phyloP scores from a whole-genome alignment of 441 rosid species.

The Aleurites moluccanus region DNA sequence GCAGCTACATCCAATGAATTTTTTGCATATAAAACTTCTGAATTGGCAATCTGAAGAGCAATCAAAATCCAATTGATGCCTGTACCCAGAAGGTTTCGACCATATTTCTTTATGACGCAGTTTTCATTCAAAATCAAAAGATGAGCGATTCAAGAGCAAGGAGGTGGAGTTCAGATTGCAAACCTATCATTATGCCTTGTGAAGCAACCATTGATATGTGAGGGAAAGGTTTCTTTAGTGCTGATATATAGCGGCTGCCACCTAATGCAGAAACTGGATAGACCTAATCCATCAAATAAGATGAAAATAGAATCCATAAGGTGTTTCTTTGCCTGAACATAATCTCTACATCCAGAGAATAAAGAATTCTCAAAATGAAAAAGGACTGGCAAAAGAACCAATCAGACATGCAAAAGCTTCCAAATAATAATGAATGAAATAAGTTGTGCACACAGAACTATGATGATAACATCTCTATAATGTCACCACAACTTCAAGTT shows the following conservation, averaged over 20 bases:
- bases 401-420: neutral
- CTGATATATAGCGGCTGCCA: conserved; percentile 47
- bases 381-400: neutral
- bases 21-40: neutral
- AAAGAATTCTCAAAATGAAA: neutral
- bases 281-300: conserved; percentile 37
- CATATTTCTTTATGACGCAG: neutral
- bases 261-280: conserved; percentile 64
- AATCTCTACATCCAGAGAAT: neutral
- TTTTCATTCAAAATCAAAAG: neutral
- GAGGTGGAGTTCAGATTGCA: conserved; percentile 9
- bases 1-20: neutral
- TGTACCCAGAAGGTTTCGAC: neutral
- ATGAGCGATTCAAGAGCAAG: neutral
- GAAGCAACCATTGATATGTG: conserved; percentile 62
- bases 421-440: neutral
- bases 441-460: neutral
- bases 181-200: conserved; percentile 58
- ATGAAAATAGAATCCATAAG: conserved; percentile 1
- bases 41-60: neutral
- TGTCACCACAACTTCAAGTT: neutral
- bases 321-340: neutral
- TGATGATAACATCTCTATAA: neutral
- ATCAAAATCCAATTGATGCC: neutral
- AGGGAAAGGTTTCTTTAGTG: conserved; percentile 54